These are phyloP conservation scores for Apiosordaria backusii DNA, from an alignment of 495 filamentous ascomycete genomes.

Conservation along the genomic window DNA sequence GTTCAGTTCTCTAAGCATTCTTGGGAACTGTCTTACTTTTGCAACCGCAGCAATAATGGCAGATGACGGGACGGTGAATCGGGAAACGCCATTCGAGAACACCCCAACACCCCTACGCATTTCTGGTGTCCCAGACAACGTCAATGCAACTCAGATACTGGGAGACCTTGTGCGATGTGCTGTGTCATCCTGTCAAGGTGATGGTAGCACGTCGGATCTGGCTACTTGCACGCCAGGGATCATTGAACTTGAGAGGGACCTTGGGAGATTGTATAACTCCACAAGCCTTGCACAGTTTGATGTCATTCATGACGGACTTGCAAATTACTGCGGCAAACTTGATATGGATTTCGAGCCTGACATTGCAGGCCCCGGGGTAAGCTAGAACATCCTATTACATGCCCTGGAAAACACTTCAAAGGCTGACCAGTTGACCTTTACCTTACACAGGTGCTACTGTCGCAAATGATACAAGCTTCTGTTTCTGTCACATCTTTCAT, in stretches of 20 bases:
- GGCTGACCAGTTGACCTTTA: background rate
- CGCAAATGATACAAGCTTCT: background rate
- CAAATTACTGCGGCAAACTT: background rate
- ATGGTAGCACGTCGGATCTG: background rate
- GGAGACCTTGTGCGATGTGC: background rate
- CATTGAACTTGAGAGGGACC: background rate
- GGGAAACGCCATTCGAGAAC: background rate
- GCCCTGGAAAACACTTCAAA: background rate
- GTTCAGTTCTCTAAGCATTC: background rate
- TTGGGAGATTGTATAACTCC: background rate
- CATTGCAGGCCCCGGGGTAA: conserved; percentile 11
- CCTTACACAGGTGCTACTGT: background rate
- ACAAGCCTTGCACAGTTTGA: background rate
- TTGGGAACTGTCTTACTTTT: background rate
- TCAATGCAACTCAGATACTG: conserved; percentile 5
- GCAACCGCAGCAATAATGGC: background rate
- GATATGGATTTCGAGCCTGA: conserved; percentile 4
- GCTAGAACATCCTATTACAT: background rate
- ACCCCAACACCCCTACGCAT: background rate
- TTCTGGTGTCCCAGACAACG: background rate
- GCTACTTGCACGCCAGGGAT: background rate
- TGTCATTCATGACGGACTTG: background rate
- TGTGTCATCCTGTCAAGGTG: conserved; percentile 1
- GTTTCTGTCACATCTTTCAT: background rate
- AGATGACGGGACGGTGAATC: background rate